A percentile compares a stretch with the other conserved stretches of the same genome.
Evolutionary conservation across 169 alveolate genomes (phyloP).

Genomic region (Eimeria necatrix): DNA sequence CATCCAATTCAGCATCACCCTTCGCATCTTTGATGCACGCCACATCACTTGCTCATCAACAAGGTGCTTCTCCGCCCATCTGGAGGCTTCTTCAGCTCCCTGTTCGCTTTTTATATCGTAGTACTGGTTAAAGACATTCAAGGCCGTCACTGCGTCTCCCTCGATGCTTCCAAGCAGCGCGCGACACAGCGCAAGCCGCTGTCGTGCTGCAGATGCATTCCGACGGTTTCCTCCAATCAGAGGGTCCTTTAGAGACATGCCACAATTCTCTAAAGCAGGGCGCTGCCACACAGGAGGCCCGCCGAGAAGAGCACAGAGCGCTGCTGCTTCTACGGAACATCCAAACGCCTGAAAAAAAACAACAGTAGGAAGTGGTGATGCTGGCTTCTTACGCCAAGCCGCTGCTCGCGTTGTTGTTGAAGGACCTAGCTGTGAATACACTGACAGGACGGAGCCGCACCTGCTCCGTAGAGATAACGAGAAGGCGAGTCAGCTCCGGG

Average conservation of each 20-base stretch:
- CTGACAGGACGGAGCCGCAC: slow-evolving; percentile 3
- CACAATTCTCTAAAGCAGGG: slow-evolving; percentile 39
- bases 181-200: slow-evolving; percentile 61
- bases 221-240: not conserved
- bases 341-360: slow-evolving; percentile 60
- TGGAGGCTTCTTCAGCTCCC: slow-evolving; percentile 65
- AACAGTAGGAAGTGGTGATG: not conserved
- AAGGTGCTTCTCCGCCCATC: slow-evolving; percentile 53
- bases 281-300: slow-evolving; percentile 75
- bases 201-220: slow-evolving; percentile 65
- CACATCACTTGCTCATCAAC: slow-evolving; percentile 46
- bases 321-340: slow-evolving; percentile 68
- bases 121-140: slow-evolving; percentile 50
- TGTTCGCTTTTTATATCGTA: not conserved
- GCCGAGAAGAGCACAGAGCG: slow-evolving; percentile 66
- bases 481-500: slow-evolving; percentile 66
- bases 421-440: not conserved
- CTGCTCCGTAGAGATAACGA: slow-evolving; percentile 43
- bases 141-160: slow-evolving; percentile 60
- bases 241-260: slow-evolving; percentile 8
- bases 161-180: slow-evolving; percentile 56
- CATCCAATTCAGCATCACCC: slow-evolving; percentile 35
- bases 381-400: not conserved
- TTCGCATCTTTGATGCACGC: slow-evolving; percentile 40
- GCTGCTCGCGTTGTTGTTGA: not conserved